Base-by-base conservation (phyloP, 148 eudicot species). In the Mesembryanthemum crystallinum region DNA sequence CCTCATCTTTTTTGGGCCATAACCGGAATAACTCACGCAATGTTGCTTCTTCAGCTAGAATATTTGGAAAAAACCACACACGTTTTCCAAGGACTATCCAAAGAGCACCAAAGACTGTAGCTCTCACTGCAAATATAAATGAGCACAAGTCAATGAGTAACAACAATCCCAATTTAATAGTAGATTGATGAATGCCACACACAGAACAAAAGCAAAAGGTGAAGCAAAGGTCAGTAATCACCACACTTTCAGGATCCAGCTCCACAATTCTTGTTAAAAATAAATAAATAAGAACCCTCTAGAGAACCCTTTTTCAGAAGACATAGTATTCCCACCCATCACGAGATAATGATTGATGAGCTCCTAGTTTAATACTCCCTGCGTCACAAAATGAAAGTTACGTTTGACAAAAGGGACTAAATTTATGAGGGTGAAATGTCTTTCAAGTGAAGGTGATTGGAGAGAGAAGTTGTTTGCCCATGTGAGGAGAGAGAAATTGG, bases 21-120 rank as follows among this genome's bases (percentile, higher is more conserved):
- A 95, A 90, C 74, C 89, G 94, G 88, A 95, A 92, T 64, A 92
- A 77, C 57, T 95, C 99, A 18, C 87, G 73, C 28, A 95, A 85
- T 64, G 99, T 95, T 81, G 99, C 99, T 88, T 95, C 96, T 86
- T 95, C 99, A 4, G 99, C 97, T 73, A 95, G 99, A 67, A 92
- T 95, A 84, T 95, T 95, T 57, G 99, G 99, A 89, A 95, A 92
- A 73, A 95, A 75, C 99, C 99, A 95, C 39, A 95, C 83, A 10
- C 94, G 90, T 61, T 88, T 90, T 78, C 97, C 99, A 81, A 92
- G 83, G 76, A 89, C 14, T 52, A 92, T 85, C 96, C 94, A 92
- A 54, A 87, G 55, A 77, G 85, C 83, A 76, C 99, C 96, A 83
- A 95, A 95, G 15, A 89, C 77, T 64, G 89, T n/a, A 72, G 92